Evolutionary conservation across 306 rosid species (phyloP), one percentile per base, ranked within the genome.

Genomic region (Castanea crenata): DNA sequence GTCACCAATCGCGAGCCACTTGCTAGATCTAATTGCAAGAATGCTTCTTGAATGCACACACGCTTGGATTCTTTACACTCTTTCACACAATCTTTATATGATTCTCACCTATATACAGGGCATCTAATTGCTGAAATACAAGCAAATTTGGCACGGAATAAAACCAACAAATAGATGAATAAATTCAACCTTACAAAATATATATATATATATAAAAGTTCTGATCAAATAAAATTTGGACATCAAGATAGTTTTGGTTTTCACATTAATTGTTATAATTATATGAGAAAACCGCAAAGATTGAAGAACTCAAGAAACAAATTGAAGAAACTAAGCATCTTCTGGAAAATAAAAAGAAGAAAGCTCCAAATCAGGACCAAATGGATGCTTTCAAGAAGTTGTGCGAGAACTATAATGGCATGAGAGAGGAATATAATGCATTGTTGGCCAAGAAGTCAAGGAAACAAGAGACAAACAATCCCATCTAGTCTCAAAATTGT

Each of bases 401-500:
- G 31, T 65, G 61, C 80, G 64, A 87, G 74, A 83, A 85, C 70
- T 88, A 85, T 55, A 85, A 73, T 72, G 62, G 41, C 34, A 44
- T 87, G 6, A 83, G 81, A 84, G 87, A 88, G 32, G 92, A 88
- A 79, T 82, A 86, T 81, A 85, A 87, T 73, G 79, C 85, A 52
- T 21, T 83, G 68, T 64, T 79, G 76, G 77, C 86, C 76, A 52
- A 76, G 29, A 79, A 78, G 68, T 77, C 74, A 49, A 83, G 51
- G 68, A 74, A 75, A 74, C 77, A 79, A 69, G 61, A 62, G 64
- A 69, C 85, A 46, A 71, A 41, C 41, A 67, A 16, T 3, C 1
- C 19, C 46, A 56, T 67, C 12, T 31, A 21, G 58, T 80, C 44
- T 46, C 21, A 55, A 18, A 35, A 52, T 20, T 18, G 44, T 2